A percentile compares a stretch with the other conserved stretches of the same genome.
phyloP scores from a whole-genome alignment of 2,329 filamentous ascomycete species.

The Hawksworthiomyces lignivorus region DNA sequence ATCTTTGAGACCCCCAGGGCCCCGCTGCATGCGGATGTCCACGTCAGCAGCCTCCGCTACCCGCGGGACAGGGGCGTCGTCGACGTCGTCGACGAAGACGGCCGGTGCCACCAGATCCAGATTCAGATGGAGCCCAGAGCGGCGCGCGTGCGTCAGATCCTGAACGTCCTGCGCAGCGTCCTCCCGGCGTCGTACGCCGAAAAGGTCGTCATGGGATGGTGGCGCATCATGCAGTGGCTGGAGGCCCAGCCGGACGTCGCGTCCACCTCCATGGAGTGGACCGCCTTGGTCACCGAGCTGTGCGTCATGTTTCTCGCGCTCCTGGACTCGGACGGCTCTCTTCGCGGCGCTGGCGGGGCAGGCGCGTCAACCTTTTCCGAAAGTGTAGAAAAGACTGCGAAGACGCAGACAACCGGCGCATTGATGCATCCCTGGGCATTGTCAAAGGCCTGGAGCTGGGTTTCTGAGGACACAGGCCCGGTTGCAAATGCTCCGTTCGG shows the following conservation, averaged over 20 bases:
- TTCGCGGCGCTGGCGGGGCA: neutral
- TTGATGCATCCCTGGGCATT: neutral
- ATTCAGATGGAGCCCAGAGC: conserved; percentile 60
- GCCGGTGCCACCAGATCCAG: conserved; percentile 56
- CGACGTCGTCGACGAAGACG: conserved; percentile 57
- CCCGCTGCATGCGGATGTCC: conserved; percentile 28
- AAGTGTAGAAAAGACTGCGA: too few relatives aligned
- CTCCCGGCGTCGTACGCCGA: conserved; percentile 51
- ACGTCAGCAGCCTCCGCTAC: conserved; percentile 49
- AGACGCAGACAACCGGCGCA: too few relatives aligned
- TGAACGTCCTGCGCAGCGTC: conserved; percentile 57
- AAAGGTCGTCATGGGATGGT: conserved; percentile 62
- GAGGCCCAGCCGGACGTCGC: conserved; percentile 25
- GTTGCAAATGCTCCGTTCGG: too few relatives aligned
- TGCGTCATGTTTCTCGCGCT: conserved; percentile 50
- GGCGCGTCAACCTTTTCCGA: too few relatives aligned
- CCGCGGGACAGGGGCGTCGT: conserved; percentile 52
- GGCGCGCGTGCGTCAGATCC: conserved; percentile 51
- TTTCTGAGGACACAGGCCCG: conserved; percentile 23
- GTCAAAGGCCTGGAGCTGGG: conserved; percentile 18
- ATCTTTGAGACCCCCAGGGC: conserved; percentile 4
- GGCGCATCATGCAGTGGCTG: conserved; percentile 66
- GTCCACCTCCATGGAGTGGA: conserved; percentile 57
- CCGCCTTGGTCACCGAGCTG: conserved; percentile 55
- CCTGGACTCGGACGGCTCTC: neutral